Percentiles rank a stretch among this genome's conserved stretches.
Evolutionary conservation across 2,329 filamentous ascomycete genomes (phyloP).

Genomic region (Alternaria brassicae): DNA sequence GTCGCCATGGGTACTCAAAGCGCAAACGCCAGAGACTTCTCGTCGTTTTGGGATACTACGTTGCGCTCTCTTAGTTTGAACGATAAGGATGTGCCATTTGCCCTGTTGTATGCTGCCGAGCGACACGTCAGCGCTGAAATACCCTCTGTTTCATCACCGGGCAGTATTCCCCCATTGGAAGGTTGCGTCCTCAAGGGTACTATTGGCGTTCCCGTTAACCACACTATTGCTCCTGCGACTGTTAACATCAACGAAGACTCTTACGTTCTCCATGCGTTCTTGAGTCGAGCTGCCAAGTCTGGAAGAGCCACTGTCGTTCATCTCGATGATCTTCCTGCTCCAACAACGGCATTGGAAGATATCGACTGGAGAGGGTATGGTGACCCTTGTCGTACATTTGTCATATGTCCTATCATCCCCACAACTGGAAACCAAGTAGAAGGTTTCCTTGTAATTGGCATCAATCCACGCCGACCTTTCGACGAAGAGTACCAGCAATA

Average conservation of each 20-base stretch:
- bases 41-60: constrained; percentile 73
- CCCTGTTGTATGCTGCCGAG: constrained; percentile 35
- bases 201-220: constrained; percentile 31
- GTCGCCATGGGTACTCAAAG: constrained; percentile 76
- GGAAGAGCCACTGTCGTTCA: constrained; percentile 39
- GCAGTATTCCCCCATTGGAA: constrained; percentile 15
- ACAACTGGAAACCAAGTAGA: constrained; percentile 46
- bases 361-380: constrained; percentile 47
- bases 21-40: constrained; percentile 70
- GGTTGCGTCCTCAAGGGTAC: constrained; percentile 36
- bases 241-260: constrained; percentile 35
- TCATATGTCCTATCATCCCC: constrained; percentile 49
- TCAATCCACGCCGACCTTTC: constrained; percentile 50
- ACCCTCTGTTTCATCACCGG: constrained; percentile 25
- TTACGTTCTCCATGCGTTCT: constrained; percentile 32
- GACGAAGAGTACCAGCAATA: constrained; percentile 51
- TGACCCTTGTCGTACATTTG: constrained; percentile 42
- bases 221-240: constrained; percentile 34
- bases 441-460: constrained; percentile 51
- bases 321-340: constrained; percentile 38
- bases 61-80: constrained; percentile 72
- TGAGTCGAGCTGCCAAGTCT: constrained; percentile 35
- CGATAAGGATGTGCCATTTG: constrained; percentile 56
- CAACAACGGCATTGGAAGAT: constrained; percentile 29
- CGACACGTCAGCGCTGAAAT: constrained; percentile 19